Evolutionary conservation across 306 rosid genomes (phyloP).

Genomic region (Castanospermum australe): DNA sequence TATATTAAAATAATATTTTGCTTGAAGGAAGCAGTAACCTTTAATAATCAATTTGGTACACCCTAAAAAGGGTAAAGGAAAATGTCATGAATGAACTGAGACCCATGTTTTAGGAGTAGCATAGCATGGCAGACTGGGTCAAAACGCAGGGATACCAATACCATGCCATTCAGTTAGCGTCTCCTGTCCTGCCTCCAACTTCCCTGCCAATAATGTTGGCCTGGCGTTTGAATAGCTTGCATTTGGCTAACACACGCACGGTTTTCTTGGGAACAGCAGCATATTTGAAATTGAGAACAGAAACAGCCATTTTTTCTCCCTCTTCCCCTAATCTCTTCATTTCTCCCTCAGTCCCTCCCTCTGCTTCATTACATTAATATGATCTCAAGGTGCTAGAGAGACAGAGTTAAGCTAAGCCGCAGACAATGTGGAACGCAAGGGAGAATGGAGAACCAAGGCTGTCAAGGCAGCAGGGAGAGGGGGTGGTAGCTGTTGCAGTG

Average conservation of each 20-base stretch:
- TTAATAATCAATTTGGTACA: too few species aligned
- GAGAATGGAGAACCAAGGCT: not conserved
- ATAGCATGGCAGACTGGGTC: too few species aligned
- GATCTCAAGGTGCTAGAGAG: not conserved
- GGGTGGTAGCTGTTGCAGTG: slow-evolving; percentile 39
- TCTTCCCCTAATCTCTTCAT: too few species aligned
- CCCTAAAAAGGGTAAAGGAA: too few species aligned
- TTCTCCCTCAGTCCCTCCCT: not conserved
- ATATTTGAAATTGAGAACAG: too few species aligned
- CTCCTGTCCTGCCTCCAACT: not conserved
- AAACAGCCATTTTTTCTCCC: too few species aligned
- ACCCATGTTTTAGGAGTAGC: too few species aligned
- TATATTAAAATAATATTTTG: too few species aligned
- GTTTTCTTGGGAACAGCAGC: not conserved
- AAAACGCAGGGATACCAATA: too few species aligned
- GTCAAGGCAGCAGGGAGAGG: not conserved
- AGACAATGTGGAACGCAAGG: not conserved
- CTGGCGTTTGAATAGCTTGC: not conserved
- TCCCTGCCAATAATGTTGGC: not conserved
- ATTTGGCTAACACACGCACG: not conserved
- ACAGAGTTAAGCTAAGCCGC: not conserved
- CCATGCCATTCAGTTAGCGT: too few species aligned
- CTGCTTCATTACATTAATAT: not conserved
- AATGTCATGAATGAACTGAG: too few species aligned
- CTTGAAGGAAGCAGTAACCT: too few species aligned